Evolutionary conservation across 768 basidiomycete species (phyloP), one percentile per base, ranked within the genome.

Genomic region (Tricholoma bakamatsutake): DNA sequence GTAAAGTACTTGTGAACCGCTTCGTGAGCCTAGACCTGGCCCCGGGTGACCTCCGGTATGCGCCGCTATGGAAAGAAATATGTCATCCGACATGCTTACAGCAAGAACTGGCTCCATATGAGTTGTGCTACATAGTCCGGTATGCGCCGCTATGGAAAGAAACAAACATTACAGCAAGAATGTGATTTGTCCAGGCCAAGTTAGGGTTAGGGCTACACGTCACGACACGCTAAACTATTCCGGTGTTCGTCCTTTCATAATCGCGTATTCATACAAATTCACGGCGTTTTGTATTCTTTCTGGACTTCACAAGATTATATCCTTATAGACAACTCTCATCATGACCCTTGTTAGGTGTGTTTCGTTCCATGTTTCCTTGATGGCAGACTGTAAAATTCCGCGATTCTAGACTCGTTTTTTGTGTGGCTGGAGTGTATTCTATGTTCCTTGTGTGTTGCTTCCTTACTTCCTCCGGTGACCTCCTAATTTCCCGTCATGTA

Each of bases 351-450:
- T 61, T 49, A 65, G 67, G 67, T 63, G 52, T 34, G 59, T 40
- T 37, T 27, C 12, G 39, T 33, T 43, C 17, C 31, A 34, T 34
- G 35, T 15, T 13, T 35, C 35, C 50, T 7, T n/a, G 9, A 40
- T 10, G 35, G 11, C 30, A 15, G 17, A 13, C 17, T 31, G 50
- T n/a, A 7, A 15, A 9, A 17, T 5, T 17, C n/a, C 3, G 45
- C 28, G n/a, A 34, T 24, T n/a, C 37, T 53, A 88, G 88, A 63
- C 80, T 98, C 47, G 78, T 76, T 27, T 61, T 88, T 59, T 98
- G 95, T 68, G 80, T 93, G 11, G 71, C 79, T 8, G 95, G 95
- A 53, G 94, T 98, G 45, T 98, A 98, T 67, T 82, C 88, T 21
- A 93, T 93, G 80, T 98, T 97, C 69, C 76, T 98, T 61, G 89